Percentiles rank a stretch among this genome's conserved stretches.
Evolutionary conservation across 164 flowering plant genomes (phyloP).

Genomic region (Akebia trifoliata): DNA sequence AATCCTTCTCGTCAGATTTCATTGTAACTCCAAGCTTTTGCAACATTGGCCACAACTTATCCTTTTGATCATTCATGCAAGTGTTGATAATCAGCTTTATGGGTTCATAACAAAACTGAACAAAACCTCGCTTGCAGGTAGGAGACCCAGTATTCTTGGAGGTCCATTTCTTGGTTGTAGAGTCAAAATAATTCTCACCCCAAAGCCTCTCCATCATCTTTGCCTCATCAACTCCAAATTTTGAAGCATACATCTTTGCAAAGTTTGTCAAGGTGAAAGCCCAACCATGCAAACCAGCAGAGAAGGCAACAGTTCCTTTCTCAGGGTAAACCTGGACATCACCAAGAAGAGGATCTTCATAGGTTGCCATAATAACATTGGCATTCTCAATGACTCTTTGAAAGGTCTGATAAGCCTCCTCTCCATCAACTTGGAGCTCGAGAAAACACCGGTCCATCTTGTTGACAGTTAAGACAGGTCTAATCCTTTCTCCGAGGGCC

Average conservation of each 20-base stretch:
- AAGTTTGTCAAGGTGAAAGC: constrained; percentile 27
- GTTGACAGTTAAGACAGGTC: too few relatives aligned
- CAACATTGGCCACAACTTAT: constrained; percentile 32
- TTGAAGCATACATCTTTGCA: constrained; percentile 27
- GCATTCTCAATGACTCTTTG: constrained; percentile 24
- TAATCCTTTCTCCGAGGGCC: too few relatives aligned
- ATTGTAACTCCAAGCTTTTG: constrained; percentile 26
- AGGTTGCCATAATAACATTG: too few relatives aligned
- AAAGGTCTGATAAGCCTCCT: constrained; percentile 30
- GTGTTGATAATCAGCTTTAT: constrained; percentile 29
- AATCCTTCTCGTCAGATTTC: constrained; percentile 31
- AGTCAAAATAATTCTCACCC: constrained; percentile 36
- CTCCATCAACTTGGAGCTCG: too few relatives aligned
- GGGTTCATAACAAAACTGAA: constrained; percentile 34
- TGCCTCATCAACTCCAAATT: constrained; percentile 26
- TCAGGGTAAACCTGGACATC: constrained; percentile 27
- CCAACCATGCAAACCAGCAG: constrained; percentile 30
- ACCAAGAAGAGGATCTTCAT: constrained; percentile 22
- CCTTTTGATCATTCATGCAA: constrained; percentile 38
- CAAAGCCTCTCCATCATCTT: constrained; percentile 34
- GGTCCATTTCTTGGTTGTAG: constrained; percentile 36
- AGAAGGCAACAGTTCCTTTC: constrained; percentile 28
- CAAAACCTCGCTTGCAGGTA: constrained; percentile 32
- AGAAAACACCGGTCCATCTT: constrained; percentile 28
- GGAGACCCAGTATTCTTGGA: constrained; percentile 29